Evolutionary conservation across 192 early-diverging fungal species (phyloP), one percentile per base, ranked within the genome.

Genomic region (Coemansia sp.): DNA sequence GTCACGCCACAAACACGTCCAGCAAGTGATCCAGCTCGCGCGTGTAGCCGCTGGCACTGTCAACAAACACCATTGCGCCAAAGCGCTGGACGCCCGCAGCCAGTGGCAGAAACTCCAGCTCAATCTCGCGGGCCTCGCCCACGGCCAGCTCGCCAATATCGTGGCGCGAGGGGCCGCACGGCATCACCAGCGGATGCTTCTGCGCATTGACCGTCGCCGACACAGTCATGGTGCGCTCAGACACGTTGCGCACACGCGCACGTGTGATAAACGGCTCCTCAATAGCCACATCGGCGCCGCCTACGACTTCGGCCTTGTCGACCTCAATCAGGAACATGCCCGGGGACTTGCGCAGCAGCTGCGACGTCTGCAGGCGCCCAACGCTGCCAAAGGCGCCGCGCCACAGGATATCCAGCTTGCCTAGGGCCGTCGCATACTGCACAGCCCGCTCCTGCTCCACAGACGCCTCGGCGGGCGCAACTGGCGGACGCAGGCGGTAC

Each of bases 381-480:
- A 87, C 81, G 69, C 92, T 91, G 27, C 95, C 95, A 52, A 95
- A 88, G 10, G 84, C 82, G n/a, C 91, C 88, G 30, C 91, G 80
- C 96, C 96, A 98, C n/a, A 90, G 77, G 55, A 97, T 97, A 67
- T 97, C 94, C 48, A 97, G 83, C 81, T 93, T 94, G 4, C 96
- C 96, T 12, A 97, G 81, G 23, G 88, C 87, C 32, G 92, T 87
- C 5, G 90, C 89, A 16, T 89, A 86, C 38, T 86, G 82, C 19
- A 69, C 54, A 1, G 69, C 62, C 1, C 66, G 65, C 68, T 66
- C 67, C 16, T 70, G 60, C 46, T 65, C 76, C 0, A 59, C 52
- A 14, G 62, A 24, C 45, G 32, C 62, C 44, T 86, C 84, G 40
- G 84, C 80, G 4, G 69, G 28, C 35, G 64, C n/a, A 77, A 75